These are phyloP conservation scores for Aspergillus brunneoviolaceus DNA, from an alignment of 2,329 filamentous ascomycete genomes.

Conservation along the genomic window DNA sequence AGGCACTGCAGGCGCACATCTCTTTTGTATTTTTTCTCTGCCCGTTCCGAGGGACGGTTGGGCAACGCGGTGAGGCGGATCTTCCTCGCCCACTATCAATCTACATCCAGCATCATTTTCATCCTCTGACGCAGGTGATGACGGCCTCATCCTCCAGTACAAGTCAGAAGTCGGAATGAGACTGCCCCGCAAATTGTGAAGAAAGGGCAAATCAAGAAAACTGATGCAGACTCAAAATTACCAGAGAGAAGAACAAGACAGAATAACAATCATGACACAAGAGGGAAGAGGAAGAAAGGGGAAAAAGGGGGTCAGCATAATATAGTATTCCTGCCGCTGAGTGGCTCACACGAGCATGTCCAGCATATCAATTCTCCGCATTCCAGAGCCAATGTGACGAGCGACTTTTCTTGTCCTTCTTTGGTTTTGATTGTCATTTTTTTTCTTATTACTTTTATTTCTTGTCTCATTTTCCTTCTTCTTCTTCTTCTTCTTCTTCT, in stretches of 20 bases:
- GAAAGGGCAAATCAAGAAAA: no score
- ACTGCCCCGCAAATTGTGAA: neutral
- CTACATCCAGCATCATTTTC: neutral
- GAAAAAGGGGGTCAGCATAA: neutral
- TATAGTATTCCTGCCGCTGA: neutral
- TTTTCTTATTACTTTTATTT: neutral
- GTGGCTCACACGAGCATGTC: conserved; percentile 5
- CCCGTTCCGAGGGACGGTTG: conserved; percentile 13
- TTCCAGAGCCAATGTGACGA: conserved; percentile 8
- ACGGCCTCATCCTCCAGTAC: no score
- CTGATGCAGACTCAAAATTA: neutral
- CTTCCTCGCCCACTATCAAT: neutral
- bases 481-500: neutral
- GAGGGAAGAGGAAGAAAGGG: neutral
- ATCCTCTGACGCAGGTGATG: no score
- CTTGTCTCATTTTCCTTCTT: neutral
- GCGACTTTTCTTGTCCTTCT: neutral
- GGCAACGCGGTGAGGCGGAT: conserved; percentile 24
- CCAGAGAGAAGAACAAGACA: neutral
- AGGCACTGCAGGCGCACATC: neutral
- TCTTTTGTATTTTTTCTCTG: neutral
- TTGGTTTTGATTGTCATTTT: neutral
- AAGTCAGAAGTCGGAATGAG: neutral
- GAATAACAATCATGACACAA: neutral
- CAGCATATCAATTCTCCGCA: conserved; percentile 10